These are phyloP conservation scores for Colletotrichum tropicicola DNA, from an alignment of 2,329 filamentous ascomycete species.

Conservation along the genomic window DNA sequence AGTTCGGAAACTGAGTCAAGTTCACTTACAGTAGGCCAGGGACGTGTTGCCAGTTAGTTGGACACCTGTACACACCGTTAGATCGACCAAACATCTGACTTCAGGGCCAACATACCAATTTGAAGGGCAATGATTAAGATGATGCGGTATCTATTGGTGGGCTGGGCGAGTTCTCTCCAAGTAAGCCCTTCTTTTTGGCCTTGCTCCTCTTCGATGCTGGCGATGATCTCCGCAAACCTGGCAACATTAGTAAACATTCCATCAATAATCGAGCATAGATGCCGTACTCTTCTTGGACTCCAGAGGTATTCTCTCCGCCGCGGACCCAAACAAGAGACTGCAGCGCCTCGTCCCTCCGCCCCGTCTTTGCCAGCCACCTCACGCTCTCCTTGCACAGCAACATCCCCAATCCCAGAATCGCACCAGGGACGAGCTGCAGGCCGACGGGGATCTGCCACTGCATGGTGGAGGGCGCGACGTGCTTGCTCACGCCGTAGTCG, in stretches of 20 bases:
- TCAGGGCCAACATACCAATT: conserved; percentile 47
- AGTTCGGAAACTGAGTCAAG: not conserved
- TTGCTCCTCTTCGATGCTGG: conserved; percentile 56
- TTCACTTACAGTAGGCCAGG: conserved; percentile 56
- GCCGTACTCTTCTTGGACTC: conserved; percentile 45
- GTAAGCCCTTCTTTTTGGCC: conserved; percentile 53
- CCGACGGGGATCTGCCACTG: conserved; percentile 62
- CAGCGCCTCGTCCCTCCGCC: conserved; percentile 53
- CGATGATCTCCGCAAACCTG: conserved; percentile 51
- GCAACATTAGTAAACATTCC: not conserved
- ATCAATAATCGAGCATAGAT: too few relatives aligned
- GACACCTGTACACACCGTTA: conserved; percentile 33
- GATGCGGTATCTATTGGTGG: conserved; percentile 56
- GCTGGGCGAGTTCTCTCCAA: conserved; percentile 54
- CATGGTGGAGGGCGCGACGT: conserved; percentile 45
- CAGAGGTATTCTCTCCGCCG: conserved; percentile 47
- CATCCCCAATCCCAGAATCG: conserved; percentile 57
- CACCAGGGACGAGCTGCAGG: conserved; percentile 57
- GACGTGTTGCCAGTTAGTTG: conserved; percentile 61
- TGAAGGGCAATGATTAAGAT: conserved; percentile 59
- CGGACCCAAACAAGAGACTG: conserved; percentile 60
- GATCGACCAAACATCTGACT: not conserved
- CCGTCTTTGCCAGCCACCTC: conserved; percentile 56
- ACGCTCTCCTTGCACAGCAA: conserved; percentile 56
- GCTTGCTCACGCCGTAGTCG: conserved; percentile 51